Base-by-base conservation (phyloP, 495 filamentous ascomycete species). In the Jackrogersella multiformis region DNA sequence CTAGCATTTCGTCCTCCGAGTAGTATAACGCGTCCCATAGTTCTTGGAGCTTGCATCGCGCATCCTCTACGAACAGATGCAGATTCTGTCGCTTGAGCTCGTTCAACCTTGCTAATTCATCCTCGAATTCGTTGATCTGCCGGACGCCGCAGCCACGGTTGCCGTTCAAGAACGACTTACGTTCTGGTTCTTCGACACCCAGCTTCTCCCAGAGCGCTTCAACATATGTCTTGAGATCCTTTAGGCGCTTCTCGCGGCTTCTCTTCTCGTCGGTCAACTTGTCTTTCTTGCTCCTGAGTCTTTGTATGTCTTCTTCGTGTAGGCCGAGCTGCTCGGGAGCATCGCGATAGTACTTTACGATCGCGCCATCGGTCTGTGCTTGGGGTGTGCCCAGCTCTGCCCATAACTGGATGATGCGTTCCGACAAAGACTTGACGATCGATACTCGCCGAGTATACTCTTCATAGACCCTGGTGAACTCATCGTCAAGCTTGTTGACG, bases 1-100 rank as follows among this genome's bases (percentile, higher is more conserved):
- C 93, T 55, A 97, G 84, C 91, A 97, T 97, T 75, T 99, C 95
- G 70, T 97, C 94, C 75, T 99, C 95, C 0, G 93, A 97, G 74
- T 93, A 92, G 77, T 93, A 98, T 4, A 99, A 80, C 6, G 85
- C 81, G 73, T 98, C 94, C 95, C 95, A 99, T 1, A 99, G 86
- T 70, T 95, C 94, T 72, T 96, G 93, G 9, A 99, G 84, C 61
- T 90, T 90, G 80, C 84, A 90, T 38, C 96, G 87, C 15, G 94
- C 91, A 80, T 97, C 94, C 70, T 97, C 94, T 20, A 99, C 91
- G 70, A 98, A 98, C 1, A 97, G 77, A 76, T 97, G 93, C 51
- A 99, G 80, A 67, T 98, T 97, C 73, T 98, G 92, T 73, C 89
- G 82, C 82, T 98, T 99, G 46, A 98, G 82, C 70, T 97, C 93